Evolutionary conservation across 2,329 filamentous ascomycete species (phyloP).

Genomic region (Aspergillus tamarii): DNA sequence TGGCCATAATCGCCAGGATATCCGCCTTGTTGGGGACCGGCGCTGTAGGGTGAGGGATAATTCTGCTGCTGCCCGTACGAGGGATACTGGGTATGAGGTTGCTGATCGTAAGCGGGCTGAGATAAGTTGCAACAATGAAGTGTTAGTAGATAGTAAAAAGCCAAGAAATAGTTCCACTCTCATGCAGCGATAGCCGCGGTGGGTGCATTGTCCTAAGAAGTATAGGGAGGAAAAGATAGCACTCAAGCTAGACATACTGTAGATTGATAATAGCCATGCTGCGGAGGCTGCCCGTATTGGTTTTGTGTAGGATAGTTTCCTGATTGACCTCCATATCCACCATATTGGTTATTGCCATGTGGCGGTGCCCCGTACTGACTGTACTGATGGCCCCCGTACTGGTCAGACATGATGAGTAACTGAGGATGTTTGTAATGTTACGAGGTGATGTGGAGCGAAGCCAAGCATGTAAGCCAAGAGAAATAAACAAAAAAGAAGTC

Average conservation of each 20-base stretch:
- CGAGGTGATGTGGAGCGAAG: not conserved
- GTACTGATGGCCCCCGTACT: conserved; percentile 25
- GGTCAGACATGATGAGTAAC: conserved; percentile 15
- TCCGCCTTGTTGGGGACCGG: conserved; percentile 17
- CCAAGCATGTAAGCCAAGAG: not conserved
- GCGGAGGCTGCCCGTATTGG: conserved; percentile 24
- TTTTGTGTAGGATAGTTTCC: conserved; percentile 27
- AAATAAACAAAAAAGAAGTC: not conserved
- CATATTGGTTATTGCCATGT: conserved; percentile 9
- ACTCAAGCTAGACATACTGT: not conserved
- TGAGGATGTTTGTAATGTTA: not conserved
- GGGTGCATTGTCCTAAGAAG: not conserved
- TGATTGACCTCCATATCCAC: conserved; percentile 25
- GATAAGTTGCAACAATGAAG: not conserved
- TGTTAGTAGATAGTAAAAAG: not conserved
- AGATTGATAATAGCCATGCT: conserved; percentile 27
- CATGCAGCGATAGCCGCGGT: not conserved
- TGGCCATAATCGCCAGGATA: conserved; percentile 26
- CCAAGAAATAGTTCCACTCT: conserved; percentile 1
- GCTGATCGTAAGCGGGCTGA: not conserved
- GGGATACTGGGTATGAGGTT: not conserved
- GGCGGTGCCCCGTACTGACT: conserved; percentile 27
- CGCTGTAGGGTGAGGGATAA: conserved; percentile 17
- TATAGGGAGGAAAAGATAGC: not conserved
- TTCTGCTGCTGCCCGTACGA: conserved; percentile 17